phyloP scores from a whole-genome alignment of 23 red algal genomes.

The Gracilaria caudata region DNA sequence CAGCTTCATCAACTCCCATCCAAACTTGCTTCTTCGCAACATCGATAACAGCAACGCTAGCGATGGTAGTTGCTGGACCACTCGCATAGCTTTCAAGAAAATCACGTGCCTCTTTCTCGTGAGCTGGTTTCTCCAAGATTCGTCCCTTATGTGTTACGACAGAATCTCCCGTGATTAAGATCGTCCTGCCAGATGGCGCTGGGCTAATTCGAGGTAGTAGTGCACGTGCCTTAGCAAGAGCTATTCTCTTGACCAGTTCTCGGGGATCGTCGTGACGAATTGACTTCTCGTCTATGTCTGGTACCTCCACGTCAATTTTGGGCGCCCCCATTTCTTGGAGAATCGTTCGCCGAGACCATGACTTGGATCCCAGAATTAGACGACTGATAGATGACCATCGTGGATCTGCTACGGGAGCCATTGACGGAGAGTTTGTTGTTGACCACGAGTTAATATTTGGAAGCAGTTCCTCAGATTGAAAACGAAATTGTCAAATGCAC shows the following conservation, averaged over 20 bases:
- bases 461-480: not conserved
- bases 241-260: conserved; percentile 69
- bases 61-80: conserved; percentile 84
- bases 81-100: conserved; percentile 73
- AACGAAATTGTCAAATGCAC: too few relatives aligned
- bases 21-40: conserved; percentile 40
- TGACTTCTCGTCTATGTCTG: conserved; percentile 81
- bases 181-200: conserved; percentile 6
- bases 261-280: conserved; percentile 75
- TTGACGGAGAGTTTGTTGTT: not conserved
- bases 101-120: conserved; percentile 62
- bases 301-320: conserved; percentile 42
- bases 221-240: conserved; percentile 74
- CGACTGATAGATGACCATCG: conserved; percentile 26
- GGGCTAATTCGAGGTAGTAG: conserved; percentile 34
- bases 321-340: conserved; percentile 58
- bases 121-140: conserved; percentile 78
- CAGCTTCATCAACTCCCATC: conserved; percentile 76
- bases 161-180: conserved; percentile 80
- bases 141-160: conserved; percentile 77
- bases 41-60: conserved; percentile 76
- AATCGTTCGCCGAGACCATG: conserved; percentile 80
- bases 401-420: not conserved
- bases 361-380: conserved; percentile 89
- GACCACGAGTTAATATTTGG: too few relatives aligned